Base-by-base conservation (phyloP, 805 yeast genomes). In the Yarrowia porcina region DNA sequence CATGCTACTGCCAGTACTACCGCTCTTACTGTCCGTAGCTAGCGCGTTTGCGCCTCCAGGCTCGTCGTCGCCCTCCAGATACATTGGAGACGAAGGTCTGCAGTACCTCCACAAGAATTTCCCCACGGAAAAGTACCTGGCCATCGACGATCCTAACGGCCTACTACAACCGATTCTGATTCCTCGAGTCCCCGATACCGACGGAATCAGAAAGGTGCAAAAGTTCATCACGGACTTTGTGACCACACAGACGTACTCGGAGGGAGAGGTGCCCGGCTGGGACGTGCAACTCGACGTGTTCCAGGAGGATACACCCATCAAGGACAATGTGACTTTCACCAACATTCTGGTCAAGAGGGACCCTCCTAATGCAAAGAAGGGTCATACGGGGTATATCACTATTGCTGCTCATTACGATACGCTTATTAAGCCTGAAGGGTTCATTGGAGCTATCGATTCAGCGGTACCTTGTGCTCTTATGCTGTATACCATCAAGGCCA, bases 331-430 rank as follows among this genome's bases (percentile, higher is more conserved):
- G 11, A 63, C 65, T 1, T 74, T 75, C 72, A 69, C 75, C 12
- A 75, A 75, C 62, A 57, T 75, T 2, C 62, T 74, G 11, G 73
- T 69, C 9, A 66, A 68, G n/a, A 59, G 70, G 17, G 71, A 66
- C 28, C 71, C 72, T 2, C 71, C 70, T 2, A 65, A 54, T 1
- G 35, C 64, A 6, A 61, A 42, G 10, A 44, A 63, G 8, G 68
- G 67, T 5, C 67, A 67, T 2, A 66, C 69, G 2, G 70, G 69
- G 17, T 56, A 56, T 30, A 59, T 35, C 20, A 72, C 78, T 6
- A 65, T 83, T 3, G 81, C 81, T 4, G 87, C 84, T 0, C 88
- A 83, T 66, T 83, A 82, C 66, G 88, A 83, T 68, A 77, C 85
- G 0, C 79, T 79, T 65, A 61, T 73, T 10, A 69, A 69, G 8